Evolutionary conservation across 495 filamentous ascomycete genomes (phyloP), one percentile per base, ranked within the genome.

Genomic region (Xylaria castorea): DNA sequence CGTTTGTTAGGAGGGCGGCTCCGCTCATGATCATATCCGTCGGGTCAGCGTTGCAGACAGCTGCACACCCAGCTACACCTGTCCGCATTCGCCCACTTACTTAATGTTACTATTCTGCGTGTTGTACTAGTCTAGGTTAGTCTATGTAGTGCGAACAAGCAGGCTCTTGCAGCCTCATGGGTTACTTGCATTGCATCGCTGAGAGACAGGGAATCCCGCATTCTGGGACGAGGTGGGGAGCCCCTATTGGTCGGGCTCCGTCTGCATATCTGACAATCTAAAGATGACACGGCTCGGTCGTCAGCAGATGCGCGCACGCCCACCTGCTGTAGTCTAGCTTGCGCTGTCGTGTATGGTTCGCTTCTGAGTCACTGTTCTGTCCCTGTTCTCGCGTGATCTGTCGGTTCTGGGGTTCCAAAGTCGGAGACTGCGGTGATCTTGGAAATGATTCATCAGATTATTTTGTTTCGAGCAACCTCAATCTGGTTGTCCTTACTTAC

Each of bases 1-100:
- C 27, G 20, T 38, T 27, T 36, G 7, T 34, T 8, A 34, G 38
- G 40, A 66, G 5, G 44, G 63, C 40, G 62, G 62, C 62, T 65
- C 63, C 63, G 61, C 61, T 42, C 61, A 27, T 7, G 42, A 34
- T 32, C 8, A 18, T 44, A 20, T 3, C 16, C 18, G 20, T 22
- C 27, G 25, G 18, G 64, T 66, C 44, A 66, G 63, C 63, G 30
- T 66, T 30, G 42, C 40, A 65, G n/a, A 48, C 46, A 50, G 46
- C 46, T 50, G 20, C 22, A 22, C 20, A 44, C 44, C 20, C 3
- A 22, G 46, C 46, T 50, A 50, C 46, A 1, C 3, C 18, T 5
- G 9, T 20, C 46, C n/a, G 22, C 7, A 50, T 6, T 50, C 20
- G 46, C 46, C 46, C 12, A 12, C 40, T 14, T 3, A 5, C 3